Evolutionary conservation across 306 rosid species (phyloP).

Genomic region (Cucumis cinereus): DNA sequence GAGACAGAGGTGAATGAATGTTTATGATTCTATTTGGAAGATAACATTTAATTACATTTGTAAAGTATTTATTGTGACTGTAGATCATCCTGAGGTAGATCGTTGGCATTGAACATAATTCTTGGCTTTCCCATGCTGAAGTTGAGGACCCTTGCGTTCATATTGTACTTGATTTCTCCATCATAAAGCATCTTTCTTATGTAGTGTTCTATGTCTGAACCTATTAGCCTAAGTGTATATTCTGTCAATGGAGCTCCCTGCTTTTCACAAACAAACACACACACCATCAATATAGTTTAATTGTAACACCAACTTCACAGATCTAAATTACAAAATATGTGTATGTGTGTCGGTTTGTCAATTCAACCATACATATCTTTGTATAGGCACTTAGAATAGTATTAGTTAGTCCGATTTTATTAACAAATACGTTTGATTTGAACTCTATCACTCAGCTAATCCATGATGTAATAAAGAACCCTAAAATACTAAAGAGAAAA

Average conservation of each 20-base stretch:
- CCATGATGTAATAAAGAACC: no score
- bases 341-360: no score
- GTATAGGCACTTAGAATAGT: no score
- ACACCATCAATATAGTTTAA: no score
- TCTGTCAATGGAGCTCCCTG: slow-evolving; percentile 89
- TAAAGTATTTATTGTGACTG: slow-evolving; percentile 4
- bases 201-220: slow-evolving; percentile 87
- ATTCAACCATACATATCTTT: no score
- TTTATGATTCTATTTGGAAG: not conserved
- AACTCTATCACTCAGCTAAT: no score
- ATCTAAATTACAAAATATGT: no score
- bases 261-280: not conserved
- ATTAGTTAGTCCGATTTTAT: no score
- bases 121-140: slow-evolving; percentile 99
- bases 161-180: slow-evolving; percentile 65
- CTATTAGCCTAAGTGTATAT: slow-evolving; percentile 81
- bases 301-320: no score
- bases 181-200: slow-evolving; percentile 48
- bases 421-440: no score
- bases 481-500: not conserved
- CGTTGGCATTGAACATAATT: slow-evolving; percentile 49
- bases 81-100: slow-evolving; percentile 35
- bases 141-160: slow-evolving; percentile 76
- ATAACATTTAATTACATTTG: not conserved
- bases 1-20: not conserved